Conservation (phyloP, 192 early-diverging fungal genomes). For the Funneliformis geosporum region DNA sequence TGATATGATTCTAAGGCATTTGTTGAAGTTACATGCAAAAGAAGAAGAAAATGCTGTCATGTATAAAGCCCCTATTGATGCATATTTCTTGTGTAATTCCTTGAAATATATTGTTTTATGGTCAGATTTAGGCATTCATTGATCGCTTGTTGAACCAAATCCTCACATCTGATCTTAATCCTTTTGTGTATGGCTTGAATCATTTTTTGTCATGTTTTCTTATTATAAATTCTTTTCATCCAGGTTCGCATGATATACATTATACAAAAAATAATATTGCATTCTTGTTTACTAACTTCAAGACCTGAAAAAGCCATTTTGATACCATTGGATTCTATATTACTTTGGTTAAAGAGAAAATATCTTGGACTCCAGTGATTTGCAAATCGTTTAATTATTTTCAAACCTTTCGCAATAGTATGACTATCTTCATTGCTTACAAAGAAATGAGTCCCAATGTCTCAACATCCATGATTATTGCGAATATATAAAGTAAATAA, state of each 20-base stretch:
- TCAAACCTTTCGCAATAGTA: conserved; percentile 24
- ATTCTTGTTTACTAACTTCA: conserved; percentile 8
- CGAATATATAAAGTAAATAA: conserved; percentile 21
- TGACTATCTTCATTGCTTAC: not conserved
- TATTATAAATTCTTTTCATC: not conserved
- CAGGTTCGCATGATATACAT: conserved; percentile 28
- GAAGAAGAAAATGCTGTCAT: conserved; percentile 19
- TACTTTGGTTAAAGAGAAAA: conserved; percentile 24
- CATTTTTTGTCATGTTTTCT: not conserved
- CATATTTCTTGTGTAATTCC: conserved; percentile 23
- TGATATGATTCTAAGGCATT: conserved; percentile 30
- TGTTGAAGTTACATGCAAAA: conserved; percentile 25
- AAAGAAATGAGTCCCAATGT: too few relatives aligned
- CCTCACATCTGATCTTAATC: not conserved
- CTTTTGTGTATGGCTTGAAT: not conserved
- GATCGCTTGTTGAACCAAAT: not conserved
- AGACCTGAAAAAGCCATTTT: conserved; percentile 23
- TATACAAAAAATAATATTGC: conserved; percentile 30
- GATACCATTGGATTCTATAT: conserved; percentile 17
- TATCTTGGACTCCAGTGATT: conserved; percentile 23
- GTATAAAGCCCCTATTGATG: conserved; percentile 21
- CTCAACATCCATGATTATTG: too few relatives aligned
- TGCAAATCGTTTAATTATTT: conserved; percentile 20
- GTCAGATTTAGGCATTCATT: not conserved
- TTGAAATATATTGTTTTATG: conserved; percentile 3